Percentiles rank a stretch among this genome's conserved stretches.
Conservation (phyloP, 306 rosid species). For the Dryas octopetala region DNA sequence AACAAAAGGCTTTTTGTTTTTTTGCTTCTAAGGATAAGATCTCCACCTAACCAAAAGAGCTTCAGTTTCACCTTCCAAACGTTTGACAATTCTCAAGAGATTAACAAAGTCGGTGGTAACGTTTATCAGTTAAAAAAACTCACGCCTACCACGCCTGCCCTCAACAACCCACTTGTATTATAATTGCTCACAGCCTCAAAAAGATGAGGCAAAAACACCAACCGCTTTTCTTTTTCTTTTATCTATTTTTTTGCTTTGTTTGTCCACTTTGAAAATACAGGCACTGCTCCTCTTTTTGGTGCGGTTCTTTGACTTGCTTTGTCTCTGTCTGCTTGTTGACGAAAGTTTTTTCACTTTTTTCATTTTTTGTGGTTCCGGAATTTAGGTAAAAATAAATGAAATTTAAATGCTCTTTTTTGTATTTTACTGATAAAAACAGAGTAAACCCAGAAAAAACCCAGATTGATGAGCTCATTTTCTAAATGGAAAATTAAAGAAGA, state of each 20-base stretch:
- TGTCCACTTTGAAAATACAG: not conserved
- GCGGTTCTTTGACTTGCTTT: conserved; percentile 4
- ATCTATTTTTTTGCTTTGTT: not conserved
- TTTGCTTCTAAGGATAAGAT: conserved; percentile 6
- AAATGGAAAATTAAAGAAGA: not conserved
- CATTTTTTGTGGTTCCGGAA: too few species aligned
- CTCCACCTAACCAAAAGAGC: conserved; percentile 23
- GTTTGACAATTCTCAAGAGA: not conserved
- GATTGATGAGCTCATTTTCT: not conserved
- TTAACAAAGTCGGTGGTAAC: conserved; percentile 3
- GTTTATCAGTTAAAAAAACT: not conserved
- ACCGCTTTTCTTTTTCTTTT: not conserved
- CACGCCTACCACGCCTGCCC: not conserved
- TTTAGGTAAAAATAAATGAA: too few species aligned
- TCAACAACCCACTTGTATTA: conserved; percentile 8
- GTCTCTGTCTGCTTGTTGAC: conserved; percentile 18
- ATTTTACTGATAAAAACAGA: not conserved
- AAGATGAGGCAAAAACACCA: not conserved
- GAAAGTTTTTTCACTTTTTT: not conserved
- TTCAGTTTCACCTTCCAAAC: not conserved
- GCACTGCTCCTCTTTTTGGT: conserved; percentile 4
- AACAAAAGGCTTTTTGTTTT: not conserved
- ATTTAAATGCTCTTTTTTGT: too few species aligned
- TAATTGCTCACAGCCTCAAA: not conserved
- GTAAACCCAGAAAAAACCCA: not conserved